Evolutionary conservation across 768 basidiomycete genomes (phyloP), one percentile per base, ranked within the genome.

Genomic region (Hydnum rufescens): DNA sequence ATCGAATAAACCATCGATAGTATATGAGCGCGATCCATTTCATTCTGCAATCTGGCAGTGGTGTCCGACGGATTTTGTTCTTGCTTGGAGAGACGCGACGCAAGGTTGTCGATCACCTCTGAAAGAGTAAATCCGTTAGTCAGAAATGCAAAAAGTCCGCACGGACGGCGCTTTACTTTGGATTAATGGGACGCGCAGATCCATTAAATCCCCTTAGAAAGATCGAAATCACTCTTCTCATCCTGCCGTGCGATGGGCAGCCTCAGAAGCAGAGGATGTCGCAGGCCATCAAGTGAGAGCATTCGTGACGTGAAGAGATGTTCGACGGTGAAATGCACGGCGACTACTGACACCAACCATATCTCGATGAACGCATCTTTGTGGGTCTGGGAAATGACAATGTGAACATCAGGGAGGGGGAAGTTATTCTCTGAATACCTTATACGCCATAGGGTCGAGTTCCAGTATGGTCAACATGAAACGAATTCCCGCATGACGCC

Each of bases 391-490:
- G 53, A 50, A 16, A 47, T 13, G 58, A 42, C 3, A 42, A 4
- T 26, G 28, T 16, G 53, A 18, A 42, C 23, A 4, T 30, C 36
- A 4, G 16, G 39, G 42, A 47, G 8, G 49, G 6, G n/a, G n/a
- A n/a, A n/a, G n/a, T n/a, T n/a, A n/a, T n/a, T n/a, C n/a, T n/a
- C n/a, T 36, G 65, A 73, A 61, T 53, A 81, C 82, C 53, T 54
- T 51, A 58, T 85, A 86, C 28, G 74, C 69, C 53, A 65, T 68
- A 0, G 80, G 76, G 58, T 84, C 76, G 4, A 78, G 64, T 52
- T 70, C 65, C 49, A 84, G 67, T 18, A 77, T 62, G 43, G 64
- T 70, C 43, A 70, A 68, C 65, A 77, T 74, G 60, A 85, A 75
- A 23, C 74, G 71, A 53, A 86, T 60, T 6, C 78, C 74, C 36